Conservation (phyloP, 305 asterid species). For the Fraxinus platypoda region DNA sequence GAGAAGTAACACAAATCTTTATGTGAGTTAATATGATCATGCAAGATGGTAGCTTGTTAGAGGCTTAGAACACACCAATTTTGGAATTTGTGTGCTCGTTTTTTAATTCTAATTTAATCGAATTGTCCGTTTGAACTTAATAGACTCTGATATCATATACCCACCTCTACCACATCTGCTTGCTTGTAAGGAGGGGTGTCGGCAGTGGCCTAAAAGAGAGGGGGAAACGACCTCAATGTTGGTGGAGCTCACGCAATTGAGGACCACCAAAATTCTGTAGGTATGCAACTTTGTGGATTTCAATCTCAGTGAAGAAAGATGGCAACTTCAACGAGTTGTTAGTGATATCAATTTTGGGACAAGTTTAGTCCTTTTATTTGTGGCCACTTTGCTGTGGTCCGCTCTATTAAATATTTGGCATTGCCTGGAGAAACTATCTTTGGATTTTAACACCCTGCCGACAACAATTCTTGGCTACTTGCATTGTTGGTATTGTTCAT, state of each 20-base stretch:
- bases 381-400: constrained; percentile 24
- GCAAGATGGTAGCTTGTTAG: neutral
- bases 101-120: neutral
- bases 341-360: neutral
- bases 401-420: constrained; percentile 15
- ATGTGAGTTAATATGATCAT: neutral
- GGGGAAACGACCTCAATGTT: constrained; percentile 14
- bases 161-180: neutral
- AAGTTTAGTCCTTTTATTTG: constrained; percentile 19
- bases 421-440: constrained; percentile 6
- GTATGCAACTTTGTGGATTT: constrained; percentile 21
- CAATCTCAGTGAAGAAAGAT: neutral
- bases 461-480: constrained; percentile 25
- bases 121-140: neutral
- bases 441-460: constrained; percentile 36
- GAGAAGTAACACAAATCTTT: neutral
- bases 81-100: neutral
- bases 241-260: constrained; percentile 3
- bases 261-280: constrained; percentile 41
- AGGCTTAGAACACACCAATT: neutral
- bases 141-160: neutral
- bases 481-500: constrained; percentile 11
- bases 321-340: neutral
- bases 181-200: constrained; percentile 28
- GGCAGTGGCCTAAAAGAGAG: constrained; percentile 30